A percentile compares a stretch with the other conserved stretches of the same genome.
phyloP scores from a whole-genome alignment of 768 basidiomycete species.

The Omphalotus guepiniiformis region DNA sequence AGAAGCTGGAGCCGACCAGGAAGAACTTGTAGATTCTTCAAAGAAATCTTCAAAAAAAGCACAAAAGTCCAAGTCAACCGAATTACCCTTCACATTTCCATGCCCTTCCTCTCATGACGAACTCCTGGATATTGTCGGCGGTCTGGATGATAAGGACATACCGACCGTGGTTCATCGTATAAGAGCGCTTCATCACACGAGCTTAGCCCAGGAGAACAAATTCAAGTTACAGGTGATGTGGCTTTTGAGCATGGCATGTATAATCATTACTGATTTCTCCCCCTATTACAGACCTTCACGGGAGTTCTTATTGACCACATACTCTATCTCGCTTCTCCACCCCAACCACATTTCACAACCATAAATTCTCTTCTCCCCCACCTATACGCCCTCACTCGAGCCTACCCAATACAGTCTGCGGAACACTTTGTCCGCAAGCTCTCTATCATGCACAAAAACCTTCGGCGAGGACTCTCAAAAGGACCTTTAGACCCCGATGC shows the following conservation, averaged over 20 bases:
- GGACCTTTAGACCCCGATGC: slow-evolving; percentile 57
- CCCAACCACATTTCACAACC: slow-evolving; percentile 54
- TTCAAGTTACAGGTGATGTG: slow-evolving; percentile 77
- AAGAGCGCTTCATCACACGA: slow-evolving; percentile 86
- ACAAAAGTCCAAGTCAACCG: slow-evolving; percentile 34
- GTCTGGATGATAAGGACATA: slow-evolving; percentile 66
- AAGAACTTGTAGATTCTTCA: slow-evolving; percentile 32
- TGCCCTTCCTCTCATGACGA: slow-evolving; percentile 87
- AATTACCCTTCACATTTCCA: slow-evolving; percentile 89
- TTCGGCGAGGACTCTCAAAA: slow-evolving; percentile 72
- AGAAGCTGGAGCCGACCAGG: slow-evolving; percentile 41
- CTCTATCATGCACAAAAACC: slow-evolving; percentile 89
- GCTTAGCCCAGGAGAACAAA: slow-evolving; percentile 89
- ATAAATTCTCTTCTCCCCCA: slow-evolving; percentile 73
- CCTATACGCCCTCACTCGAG: slow-evolving; percentile 67
- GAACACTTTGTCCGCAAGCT: slow-evolving; percentile 80
- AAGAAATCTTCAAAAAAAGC: slow-evolving; percentile 31
- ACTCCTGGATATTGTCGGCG: slow-evolving; percentile 78
- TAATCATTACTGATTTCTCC: neutral
- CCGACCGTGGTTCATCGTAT: slow-evolving; percentile 86
- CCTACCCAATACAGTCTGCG: slow-evolving; percentile 80
- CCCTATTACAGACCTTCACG: slow-evolving; percentile 52
- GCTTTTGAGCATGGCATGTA: neutral
- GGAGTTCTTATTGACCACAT: slow-evolving; percentile 86
- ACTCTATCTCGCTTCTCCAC: slow-evolving; percentile 65